Evolutionary conservation across 2,329 filamentous ascomycete genomes (phyloP), one percentile per base, ranked within the genome.

Genomic region (Fusarium pilosicola): DNA sequence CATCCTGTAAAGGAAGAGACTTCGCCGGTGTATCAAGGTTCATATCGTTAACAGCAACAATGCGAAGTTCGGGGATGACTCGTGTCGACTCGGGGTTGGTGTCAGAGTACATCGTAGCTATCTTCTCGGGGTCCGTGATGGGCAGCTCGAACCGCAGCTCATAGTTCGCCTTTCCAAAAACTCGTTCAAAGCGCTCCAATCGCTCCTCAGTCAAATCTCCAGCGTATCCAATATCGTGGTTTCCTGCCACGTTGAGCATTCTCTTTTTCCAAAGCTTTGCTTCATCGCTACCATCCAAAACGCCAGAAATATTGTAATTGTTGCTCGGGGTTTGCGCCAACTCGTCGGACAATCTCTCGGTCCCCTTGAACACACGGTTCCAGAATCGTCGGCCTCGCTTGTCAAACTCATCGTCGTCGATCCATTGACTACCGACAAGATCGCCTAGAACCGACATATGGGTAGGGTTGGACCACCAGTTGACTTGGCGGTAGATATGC

Each of bases 221-320:
- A 0, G 95, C 94, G 80, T 99, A 99, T 39, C 96, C 96, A 78
- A 99, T 92, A 81, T 99, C 96, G 80, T 99, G 96, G 79, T 99
- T 99, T 3, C 96, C 96, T 1, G 91, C 95, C 32, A 98, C 90
- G 76, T 97, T 97, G 80, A 99, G 94, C 72, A 98, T 87, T 62
- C 93, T 89, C 45, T 86, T 88, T n/a, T 86, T 83, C 96, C 96
- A 98, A 6, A 83, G 81, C 11, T 85, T 82, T 12, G 84, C 84
- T 55, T 85, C 81, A 13, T 84, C 79, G 11, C 81, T 81, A 2
- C 80, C 83, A 44, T 85, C 85, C 8, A 91, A 79, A 28, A 86
- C 82, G 7, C 87, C 88, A 0, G 87, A 80, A 11, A 89, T 74
- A 3, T 85, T 84, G 76, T 90, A 87, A 44, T 88, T 85, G 10